Percentiles rank a stretch among this genome's conserved stretches.
These are phyloP conservation scores for Penicillium lividum DNA, from an alignment of 495 filamentous ascomycete species.

Conservation along the genomic window DNA sequence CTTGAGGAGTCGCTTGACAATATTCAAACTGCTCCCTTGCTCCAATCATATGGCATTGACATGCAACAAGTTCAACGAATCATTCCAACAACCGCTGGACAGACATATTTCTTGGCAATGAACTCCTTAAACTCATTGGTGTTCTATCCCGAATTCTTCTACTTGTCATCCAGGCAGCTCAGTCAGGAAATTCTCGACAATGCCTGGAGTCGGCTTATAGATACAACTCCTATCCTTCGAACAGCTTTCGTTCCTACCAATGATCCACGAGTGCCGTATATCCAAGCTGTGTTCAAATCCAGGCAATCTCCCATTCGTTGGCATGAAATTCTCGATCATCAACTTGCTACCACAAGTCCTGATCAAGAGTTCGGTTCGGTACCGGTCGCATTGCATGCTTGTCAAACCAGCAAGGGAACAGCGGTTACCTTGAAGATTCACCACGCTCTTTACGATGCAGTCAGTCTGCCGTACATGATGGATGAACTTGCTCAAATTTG, in stretches of 20 bases:
- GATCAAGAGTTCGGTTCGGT: slow-evolving; percentile 20
- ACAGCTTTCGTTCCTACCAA: slow-evolving; percentile 32
- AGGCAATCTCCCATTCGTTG: slow-evolving; percentile 26
- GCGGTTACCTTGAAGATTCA: slow-evolving; percentile 36
- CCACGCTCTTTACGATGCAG: slow-evolving; percentile 40
- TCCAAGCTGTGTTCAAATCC: slow-evolving; percentile 29
- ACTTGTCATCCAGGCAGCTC: slow-evolving; percentile 19
- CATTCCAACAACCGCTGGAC: slow-evolving; percentile 35
- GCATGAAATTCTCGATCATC: slow-evolving; percentile 20
- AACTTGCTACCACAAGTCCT: slow-evolving; percentile 7
- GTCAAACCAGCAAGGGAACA: slow-evolving; percentile 21
- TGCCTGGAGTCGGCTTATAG: slow-evolving; percentile 28
- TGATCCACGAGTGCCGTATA: slow-evolving; percentile 18
- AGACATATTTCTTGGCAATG: slow-evolving; percentile 37
- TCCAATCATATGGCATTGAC: slow-evolving; percentile 25
- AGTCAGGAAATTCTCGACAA: slow-evolving; percentile 19
- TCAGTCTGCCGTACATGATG: slow-evolving; percentile 33
- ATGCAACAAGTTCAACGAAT: slow-evolving; percentile 13
- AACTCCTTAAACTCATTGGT: slow-evolving; percentile 27
- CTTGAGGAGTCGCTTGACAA: slow-evolving; percentile 18
- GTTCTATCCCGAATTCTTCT: slow-evolving; percentile 38
- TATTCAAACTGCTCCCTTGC: slow-evolving; percentile 21
- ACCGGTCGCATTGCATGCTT: slow-evolving; percentile 31
- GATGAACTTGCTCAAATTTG: slow-evolving; percentile 25
- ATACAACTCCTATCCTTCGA: slow-evolving; percentile 29